These are phyloP conservation scores for Zygosaccharomyces lentus DNA, from an alignment of 805 yeast genomes.

Conservation along the genomic window DNA sequence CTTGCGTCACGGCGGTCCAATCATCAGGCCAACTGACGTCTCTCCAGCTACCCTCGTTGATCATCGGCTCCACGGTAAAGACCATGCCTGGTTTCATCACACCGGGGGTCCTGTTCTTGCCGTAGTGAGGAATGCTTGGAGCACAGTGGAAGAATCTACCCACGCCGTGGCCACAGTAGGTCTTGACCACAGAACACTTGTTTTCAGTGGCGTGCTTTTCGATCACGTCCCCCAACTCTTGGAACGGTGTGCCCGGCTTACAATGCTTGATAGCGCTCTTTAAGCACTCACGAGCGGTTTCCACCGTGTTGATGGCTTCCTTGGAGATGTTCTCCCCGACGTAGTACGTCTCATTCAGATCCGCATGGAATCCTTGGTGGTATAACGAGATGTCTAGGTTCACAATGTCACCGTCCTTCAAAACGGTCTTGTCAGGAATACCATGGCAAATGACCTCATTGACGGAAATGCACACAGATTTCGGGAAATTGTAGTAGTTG, in stretches of 20 bases:
- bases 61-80: slow-evolving; percentile 97
- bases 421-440: slow-evolving; percentile 82
- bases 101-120: slow-evolving; percentile 88
- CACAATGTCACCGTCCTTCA: slow-evolving; percentile 91
- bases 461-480: slow-evolving; percentile 86
- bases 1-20: slow-evolving; percentile 92
- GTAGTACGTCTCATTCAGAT: slow-evolving; percentile 93
- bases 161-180: slow-evolving; percentile 93
- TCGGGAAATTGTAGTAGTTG: slow-evolving; percentile 91
- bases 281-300: slow-evolving; percentile 82
- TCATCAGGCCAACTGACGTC: slow-evolving; percentile 95
- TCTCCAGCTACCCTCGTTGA: slow-evolving; percentile 74
- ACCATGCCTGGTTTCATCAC: slow-evolving; percentile 94
- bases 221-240: slow-evolving; percentile 81
- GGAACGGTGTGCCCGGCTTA: slow-evolving; percentile 87
- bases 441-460: slow-evolving; percentile 98
- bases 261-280: slow-evolving; percentile 78
- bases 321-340: slow-evolving; percentile 85
- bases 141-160: slow-evolving; percentile 83
- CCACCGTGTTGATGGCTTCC: slow-evolving; percentile 84
- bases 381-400: slow-evolving; percentile 85
- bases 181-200: slow-evolving; percentile 79
- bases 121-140: slow-evolving; percentile 93
- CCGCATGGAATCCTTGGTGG: slow-evolving; percentile 88
- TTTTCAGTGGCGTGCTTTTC: slow-evolving; percentile 80